Base-by-base conservation (phyloP, 768 basidiomycete species). In the Podaxis carcinomalis region DNA sequence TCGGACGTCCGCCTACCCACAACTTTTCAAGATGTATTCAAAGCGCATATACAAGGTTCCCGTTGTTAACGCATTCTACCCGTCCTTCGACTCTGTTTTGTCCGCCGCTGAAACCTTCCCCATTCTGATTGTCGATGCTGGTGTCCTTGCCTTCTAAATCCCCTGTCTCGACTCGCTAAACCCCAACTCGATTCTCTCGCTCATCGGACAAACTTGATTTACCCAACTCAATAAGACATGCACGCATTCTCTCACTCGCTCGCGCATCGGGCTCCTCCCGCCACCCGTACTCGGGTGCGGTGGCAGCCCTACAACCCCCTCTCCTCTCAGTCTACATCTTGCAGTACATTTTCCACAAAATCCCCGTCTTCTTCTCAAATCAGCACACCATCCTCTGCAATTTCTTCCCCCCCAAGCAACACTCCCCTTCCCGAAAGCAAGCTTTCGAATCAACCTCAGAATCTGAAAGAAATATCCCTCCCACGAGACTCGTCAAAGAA, bases 281-380 rank as follows among this genome's bases (percentile, higher is more conserved):
- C 84, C 1, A 78, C 88, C 61, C 85, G 89, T 66, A 76, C 86
- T 53, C 77, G 88, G 71, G 77, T 86, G 67, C 87, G 91, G 67
- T 92, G 90, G 90, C 91, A 92, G 75, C 90, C 90, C 66, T 93
- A 92, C 73, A 74, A 77, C 65, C 70, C 84, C 56, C 72, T 79
- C 57, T 69, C 74, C 57, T 74, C 74, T 49, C 68, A 80, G 47
- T 73, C 78, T 25, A 72, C 71, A 49, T 74, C 77, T 25, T 67
- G 70, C 54, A 72, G 72, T 13, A 55, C 53, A 70, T 76, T 62
- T 25, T 57, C 66, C 59, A 71, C 79, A 62, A 72, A 72, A 62
- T 80, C 83, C 47, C 77, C 79, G 51, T 65, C 72, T 11, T 50
- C 70, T 44, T 66, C 78, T 42, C 83, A 79, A 77, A 78, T 84